A percentile compares a stretch with the other conserved stretches of the same genome.
Conservation (phyloP, 495 filamentous ascomycete species). For the Aspergillus mulundensis region DNA sequence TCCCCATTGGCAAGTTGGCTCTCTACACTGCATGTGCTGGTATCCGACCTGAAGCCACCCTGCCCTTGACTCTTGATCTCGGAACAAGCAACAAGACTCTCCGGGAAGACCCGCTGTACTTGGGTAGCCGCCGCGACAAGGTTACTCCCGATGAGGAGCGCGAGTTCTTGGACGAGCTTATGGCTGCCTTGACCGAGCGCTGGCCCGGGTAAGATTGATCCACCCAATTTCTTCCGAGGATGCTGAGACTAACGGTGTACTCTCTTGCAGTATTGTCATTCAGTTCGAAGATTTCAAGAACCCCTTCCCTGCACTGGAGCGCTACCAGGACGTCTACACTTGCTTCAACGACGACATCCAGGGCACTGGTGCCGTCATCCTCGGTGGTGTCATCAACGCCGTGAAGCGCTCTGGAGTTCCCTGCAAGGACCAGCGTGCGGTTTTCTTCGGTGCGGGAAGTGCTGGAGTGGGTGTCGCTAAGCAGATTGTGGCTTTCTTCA, state of each 20-base stretch:
- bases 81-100: conserved; percentile 88
- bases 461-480: conserved; percentile 96
- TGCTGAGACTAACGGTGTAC: conserved; percentile 21
- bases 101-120: conserved; percentile 88
- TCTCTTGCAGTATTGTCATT: conserved; percentile 69
- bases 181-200: conserved; percentile 82
- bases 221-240: conserved; percentile 16
- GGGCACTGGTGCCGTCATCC: conserved; percentile 93
- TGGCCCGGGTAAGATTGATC: conserved; percentile 64
- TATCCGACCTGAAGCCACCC: conserved; percentile 86
- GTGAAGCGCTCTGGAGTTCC: conserved; percentile 84
- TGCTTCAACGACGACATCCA: conserved; percentile 99
- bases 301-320: conserved; percentile 88
- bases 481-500: conserved; percentile 94
- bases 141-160: conserved; percentile 74
- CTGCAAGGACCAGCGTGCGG: conserved; percentile 83
- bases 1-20: conserved; percentile 91
- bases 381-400: conserved; percentile 91
- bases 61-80: conserved; percentile 87
- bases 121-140: conserved; percentile 82
- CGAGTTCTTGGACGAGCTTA: conserved; percentile 96
- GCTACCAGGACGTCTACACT: conserved; percentile 81
- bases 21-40: conserved; percentile 96
- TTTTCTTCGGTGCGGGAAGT: conserved; percentile 94
- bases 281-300: conserved; percentile 99